Base-by-base conservation (phyloP, 1,139 yeast genomes). In the Saccharomycopsis hybrid region DNA sequence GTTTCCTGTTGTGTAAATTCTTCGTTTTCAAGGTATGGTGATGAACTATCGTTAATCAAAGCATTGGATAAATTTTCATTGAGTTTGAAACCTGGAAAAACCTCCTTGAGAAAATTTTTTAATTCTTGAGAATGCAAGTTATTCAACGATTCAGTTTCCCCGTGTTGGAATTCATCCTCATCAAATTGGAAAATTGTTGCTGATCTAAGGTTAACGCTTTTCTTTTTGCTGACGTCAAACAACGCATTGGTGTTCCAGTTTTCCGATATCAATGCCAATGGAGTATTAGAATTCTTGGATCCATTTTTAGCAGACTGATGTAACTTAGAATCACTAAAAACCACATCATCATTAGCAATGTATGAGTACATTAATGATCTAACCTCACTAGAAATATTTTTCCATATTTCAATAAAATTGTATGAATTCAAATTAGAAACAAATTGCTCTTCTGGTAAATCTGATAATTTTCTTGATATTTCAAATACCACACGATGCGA, bases 401-500 rank as follows among this genome's bases (percentile, higher is more conserved):
- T 64, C 85, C 92, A 86, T 9, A 84, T 71, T n/a, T 65, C 68
- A 37, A 68, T 67, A 52, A 84, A 69, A 52, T 75, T 75, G 57
- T 76, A 76, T 2, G 52, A 40, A 29, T 35, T 51, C 7, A 37
- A 27, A 3, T 55, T 53, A 3, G 61, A 52, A 28, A 44, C 28
- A 24, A 52, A 49, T 24, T 47, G 47, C 13, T 52, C 55, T 36
- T 52, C 55, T 8, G 54, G 54, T 11, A 52, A 39, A 24, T 59
- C 59, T 2, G 68, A 57, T 11, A 73, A 59, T 2, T 62, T 58
- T 44, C 65, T 60, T 2, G 76, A 74, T 8, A 82, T 74, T 55
- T 80, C 88, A 54, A 71, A 70, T 2, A 88, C 72, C 1, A 83
- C 80, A 47, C 84, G 72, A 60, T 86, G 90, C 36, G 78, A 77